phyloP scores from a whole-genome alignment of 306 rosid species.

The Cicer pinnatifidum region DNA sequence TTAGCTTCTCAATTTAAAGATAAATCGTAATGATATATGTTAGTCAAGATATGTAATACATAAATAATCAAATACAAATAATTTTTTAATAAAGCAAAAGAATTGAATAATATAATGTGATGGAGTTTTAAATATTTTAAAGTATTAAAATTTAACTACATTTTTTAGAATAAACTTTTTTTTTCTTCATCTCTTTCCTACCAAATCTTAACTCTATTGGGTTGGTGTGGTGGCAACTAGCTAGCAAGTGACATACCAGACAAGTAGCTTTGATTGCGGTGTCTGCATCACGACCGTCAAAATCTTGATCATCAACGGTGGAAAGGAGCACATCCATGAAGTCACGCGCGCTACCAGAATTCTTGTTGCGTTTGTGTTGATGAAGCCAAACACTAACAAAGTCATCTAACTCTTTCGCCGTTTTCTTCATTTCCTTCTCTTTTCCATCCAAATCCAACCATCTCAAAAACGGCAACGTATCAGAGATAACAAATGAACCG shows the following conservation, averaged over 20 bases:
- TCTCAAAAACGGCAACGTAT: constrained; percentile 48
- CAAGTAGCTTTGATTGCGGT: constrained; percentile 44
- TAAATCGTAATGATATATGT: too few relatives aligned
- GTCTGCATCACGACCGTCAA: constrained; percentile 19
- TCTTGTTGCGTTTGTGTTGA: constrained; percentile 42
- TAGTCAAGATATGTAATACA: too few relatives aligned
- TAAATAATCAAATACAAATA: too few relatives aligned
- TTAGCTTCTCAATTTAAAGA: too few relatives aligned
- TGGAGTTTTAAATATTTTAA: too few relatives aligned
- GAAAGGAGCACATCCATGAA: constrained; percentile 50
- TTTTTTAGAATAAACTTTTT: too few relatives aligned
- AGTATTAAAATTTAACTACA: too few relatives aligned
- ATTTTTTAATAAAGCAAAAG: too few relatives aligned
- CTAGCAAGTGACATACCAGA: constrained; percentile 17
- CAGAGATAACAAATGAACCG: constrained; percentile 34
- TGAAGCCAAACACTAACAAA: constrained; percentile 34
- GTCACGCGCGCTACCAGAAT: not conserved
- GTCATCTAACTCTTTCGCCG: constrained; percentile 38
- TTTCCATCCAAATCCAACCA: constrained; percentile 57
- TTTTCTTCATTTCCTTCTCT: constrained; percentile 48
- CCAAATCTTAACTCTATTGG: too few relatives aligned
- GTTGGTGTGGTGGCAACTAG: too few relatives aligned
- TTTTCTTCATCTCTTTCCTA: too few relatives aligned
- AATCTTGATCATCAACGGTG: not conserved
- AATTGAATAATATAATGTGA: too few relatives aligned